A percentile compares a stretch with the other conserved stretches of the same genome.
phyloP scores from a whole-genome alignment of 805 yeast genomes.

The Teunomyces funiuensis region DNA sequence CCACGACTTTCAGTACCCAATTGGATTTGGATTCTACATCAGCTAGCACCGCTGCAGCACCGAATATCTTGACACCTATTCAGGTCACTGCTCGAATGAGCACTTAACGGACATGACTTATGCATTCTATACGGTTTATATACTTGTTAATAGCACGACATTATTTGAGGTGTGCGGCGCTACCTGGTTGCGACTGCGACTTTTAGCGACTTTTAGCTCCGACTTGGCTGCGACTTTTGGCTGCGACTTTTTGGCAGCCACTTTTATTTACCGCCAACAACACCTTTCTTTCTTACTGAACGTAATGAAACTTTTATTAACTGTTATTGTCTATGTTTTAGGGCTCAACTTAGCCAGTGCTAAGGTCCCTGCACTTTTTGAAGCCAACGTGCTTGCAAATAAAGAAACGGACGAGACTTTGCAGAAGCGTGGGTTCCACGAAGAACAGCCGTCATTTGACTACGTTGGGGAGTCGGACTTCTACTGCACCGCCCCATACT shows the following conservation, averaged over 20 bases:
- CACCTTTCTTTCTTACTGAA: background rate
- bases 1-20: constrained; percentile 32
- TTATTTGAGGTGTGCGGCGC: background rate
- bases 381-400: background rate
- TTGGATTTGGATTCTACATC: constrained; percentile 29
- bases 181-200: no score
- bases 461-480: constrained; percentile 27
- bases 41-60: constrained; percentile 27
- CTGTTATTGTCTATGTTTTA: background rate
- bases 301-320: background rate
- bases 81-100: constrained; percentile 45
- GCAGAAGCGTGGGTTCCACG: constrained; percentile 27
- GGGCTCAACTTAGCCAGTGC: background rate
- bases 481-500: constrained; percentile 30
- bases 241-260: background rate
- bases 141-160: constrained; percentile 2
- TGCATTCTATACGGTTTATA: constrained; percentile 3
- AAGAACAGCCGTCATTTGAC: constrained; percentile 29
- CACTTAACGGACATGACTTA: constrained; percentile 17
- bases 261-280: background rate
- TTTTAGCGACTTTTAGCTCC: no score
- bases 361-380: background rate
- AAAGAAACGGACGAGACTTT: background rate
- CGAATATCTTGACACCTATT: constrained; percentile 40
- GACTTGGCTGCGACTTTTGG: no score